Conservation (phyloP, 1,284 basidiomycete genomes). For the Apiotrichum gamsii region DNA sequence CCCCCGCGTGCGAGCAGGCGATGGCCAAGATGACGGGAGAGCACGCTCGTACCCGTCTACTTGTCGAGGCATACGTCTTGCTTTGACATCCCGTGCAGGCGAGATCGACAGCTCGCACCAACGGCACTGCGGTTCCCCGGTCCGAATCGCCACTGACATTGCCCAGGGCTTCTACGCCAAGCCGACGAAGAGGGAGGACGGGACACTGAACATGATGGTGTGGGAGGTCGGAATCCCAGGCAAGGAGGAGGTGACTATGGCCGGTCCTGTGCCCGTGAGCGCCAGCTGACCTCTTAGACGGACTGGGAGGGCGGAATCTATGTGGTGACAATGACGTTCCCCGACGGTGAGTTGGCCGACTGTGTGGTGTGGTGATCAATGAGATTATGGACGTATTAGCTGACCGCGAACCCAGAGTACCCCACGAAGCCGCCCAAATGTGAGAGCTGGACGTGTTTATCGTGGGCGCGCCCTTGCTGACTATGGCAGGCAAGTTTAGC, state of each 20-base stretch:
- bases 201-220: constrained; percentile 90
- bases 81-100: not conserved
- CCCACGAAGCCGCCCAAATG: constrained; percentile 48
- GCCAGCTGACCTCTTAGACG: constrained; percentile 58
- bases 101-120: not conserved
- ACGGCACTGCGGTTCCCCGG: not conserved
- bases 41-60: no score
- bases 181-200: constrained; percentile 80
- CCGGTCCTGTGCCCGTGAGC: not conserved
- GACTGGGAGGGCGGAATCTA: constrained; percentile 94
- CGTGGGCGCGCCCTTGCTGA: not conserved
- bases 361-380: not conserved
- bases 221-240: constrained; percentile 98
- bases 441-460: constrained; percentile 12
- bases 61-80: not conserved
- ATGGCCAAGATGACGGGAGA: no score
- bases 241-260: constrained; percentile 62
- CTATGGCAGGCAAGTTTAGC: constrained; percentile 80
- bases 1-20: not conserved
- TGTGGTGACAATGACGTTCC: constrained; percentile 89
- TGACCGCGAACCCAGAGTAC: constrained; percentile 37
- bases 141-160: not conserved
- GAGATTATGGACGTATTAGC: no score
- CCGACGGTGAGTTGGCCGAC: constrained; percentile 66
- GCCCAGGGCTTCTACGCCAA: constrained; percentile 90